phyloP scores from a whole-genome alignment of 257 asterid species.

The Anisodus acutangulus region DNA sequence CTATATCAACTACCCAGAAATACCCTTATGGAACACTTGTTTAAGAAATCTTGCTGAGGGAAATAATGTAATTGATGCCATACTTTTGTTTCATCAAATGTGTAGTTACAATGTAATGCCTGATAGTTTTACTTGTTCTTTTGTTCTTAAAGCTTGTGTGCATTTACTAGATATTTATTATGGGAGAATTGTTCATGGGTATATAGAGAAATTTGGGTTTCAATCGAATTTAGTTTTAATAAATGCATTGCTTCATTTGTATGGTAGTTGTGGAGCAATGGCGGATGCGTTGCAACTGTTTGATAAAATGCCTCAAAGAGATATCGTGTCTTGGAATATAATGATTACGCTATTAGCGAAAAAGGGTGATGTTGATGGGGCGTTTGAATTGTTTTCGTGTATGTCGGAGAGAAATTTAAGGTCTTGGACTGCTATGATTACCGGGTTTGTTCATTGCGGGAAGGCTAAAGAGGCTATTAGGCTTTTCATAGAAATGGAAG shows the following conservation, averaged over 20 bases:
- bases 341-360: slow-evolving; percentile 64
- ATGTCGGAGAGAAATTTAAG: slow-evolving; percentile 69
- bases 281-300: slow-evolving; percentile 52
- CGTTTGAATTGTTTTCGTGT: slow-evolving; percentile 49
- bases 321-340: slow-evolving; percentile 71
- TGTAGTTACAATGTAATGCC: slow-evolving; percentile 44
- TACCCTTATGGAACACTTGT: slow-evolving; percentile 56
- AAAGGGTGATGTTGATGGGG: slow-evolving; percentile 53
- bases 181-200: slow-evolving; percentile 55
- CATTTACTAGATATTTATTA: slow-evolving; percentile 43
- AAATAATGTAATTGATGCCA: slow-evolving; percentile 53
- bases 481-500: slow-evolving; percentile 58
- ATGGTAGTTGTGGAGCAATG: slow-evolving; percentile 58
- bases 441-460: slow-evolving; percentile 65
- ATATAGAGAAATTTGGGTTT: slow-evolving; percentile 58
- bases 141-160: slow-evolving; percentile 64
- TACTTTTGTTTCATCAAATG: slow-evolving; percentile 59
- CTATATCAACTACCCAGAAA: slow-evolving; percentile 37
- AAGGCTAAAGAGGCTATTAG: slow-evolving; percentile 60
- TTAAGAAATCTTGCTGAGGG: slow-evolving; percentile 59
- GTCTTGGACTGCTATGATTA: slow-evolving; percentile 74
- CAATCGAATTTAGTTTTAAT: slow-evolving; percentile 50
- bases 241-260: slow-evolving; percentile 53
- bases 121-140: slow-evolving; percentile 63
- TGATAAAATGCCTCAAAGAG: slow-evolving; percentile 57